Percentiles rank a stretch among this genome's conserved stretches.
phyloP scores from a whole-genome alignment of 2,329 filamentous ascomycete species.

The Sporothrix phasma region DNA sequence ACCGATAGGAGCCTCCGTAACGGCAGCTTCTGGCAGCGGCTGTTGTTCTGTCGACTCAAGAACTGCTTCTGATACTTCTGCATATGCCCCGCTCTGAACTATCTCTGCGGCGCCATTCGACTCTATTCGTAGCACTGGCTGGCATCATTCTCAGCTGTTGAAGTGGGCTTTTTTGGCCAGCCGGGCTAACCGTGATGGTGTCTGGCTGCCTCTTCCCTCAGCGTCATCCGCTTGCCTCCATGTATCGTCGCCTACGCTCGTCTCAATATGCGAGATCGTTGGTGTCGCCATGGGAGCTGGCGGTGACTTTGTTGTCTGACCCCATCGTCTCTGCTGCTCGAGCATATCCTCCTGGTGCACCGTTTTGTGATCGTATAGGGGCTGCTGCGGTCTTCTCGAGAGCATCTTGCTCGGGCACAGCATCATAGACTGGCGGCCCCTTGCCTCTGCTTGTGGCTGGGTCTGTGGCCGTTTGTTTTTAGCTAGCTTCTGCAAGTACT shows the following conservation, averaged over 20 bases:
- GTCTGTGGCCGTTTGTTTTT: not conserved
- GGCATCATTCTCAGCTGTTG: too few relatives aligned
- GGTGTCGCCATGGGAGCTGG: not conserved
- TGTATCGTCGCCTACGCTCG: too few relatives aligned
- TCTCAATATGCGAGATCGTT: not conserved
- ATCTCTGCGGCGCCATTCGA: not conserved
- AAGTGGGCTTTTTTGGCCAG: too few relatives aligned
- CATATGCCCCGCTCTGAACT: not conserved
- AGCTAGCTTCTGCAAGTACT: not conserved
- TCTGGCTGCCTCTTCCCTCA: not conserved
- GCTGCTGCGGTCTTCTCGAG: too few relatives aligned
- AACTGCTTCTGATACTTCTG: not conserved
- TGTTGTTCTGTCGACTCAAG: too few relatives aligned
- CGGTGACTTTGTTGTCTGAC: not conserved
- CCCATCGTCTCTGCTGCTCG: not conserved
- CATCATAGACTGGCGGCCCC: not conserved
- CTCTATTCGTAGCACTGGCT: not conserved
- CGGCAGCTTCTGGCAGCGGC: too few relatives aligned
- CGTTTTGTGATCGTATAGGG: not conserved
- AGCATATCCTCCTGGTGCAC: not conserved
- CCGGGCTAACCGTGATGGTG: too few relatives aligned
- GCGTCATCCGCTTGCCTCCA: not conserved
- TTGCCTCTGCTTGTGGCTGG: not conserved
- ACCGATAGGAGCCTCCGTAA: too few relatives aligned
- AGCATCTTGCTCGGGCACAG: not conserved